A percentile compares a stretch with the other conserved stretches of the same genome.
phyloP scores from a whole-genome alignment of 495 filamentous ascomycete species.

The Astrocystis sublimbata region DNA sequence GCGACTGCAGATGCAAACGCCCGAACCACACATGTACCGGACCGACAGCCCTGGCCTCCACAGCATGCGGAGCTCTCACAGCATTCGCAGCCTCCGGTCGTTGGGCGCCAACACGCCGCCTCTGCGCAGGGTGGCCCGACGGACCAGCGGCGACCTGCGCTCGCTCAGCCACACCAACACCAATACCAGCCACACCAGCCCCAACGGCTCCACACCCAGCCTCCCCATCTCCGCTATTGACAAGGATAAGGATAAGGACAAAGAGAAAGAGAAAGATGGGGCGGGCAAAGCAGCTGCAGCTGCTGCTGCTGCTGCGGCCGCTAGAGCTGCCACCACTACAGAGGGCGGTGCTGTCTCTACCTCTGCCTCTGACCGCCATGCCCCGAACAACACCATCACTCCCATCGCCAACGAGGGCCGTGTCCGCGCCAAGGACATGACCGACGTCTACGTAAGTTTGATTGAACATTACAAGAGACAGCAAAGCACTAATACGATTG shows the following conservation, averaged over 20 bases:
- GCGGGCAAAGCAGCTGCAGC: too few relatives aligned
- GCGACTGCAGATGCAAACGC: constrained; percentile 57
- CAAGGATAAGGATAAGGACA: not conserved
- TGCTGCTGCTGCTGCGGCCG: too few relatives aligned
- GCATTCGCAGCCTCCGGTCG: constrained; percentile 22
- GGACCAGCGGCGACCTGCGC: constrained; percentile 77
- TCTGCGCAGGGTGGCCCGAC: constrained; percentile 70
- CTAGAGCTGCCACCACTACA: not conserved
- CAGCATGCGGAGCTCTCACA: constrained; percentile 41
- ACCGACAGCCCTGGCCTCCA: constrained; percentile 61
- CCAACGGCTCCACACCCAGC: constrained; percentile 19
- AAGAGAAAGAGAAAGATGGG: not conserved
- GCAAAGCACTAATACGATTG: too few relatives aligned
- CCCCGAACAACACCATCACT: constrained; percentile 55
- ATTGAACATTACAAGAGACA: too few relatives aligned
- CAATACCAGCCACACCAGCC: constrained; percentile 13
- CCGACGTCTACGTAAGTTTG: constrained; percentile 87
- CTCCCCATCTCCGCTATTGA: constrained; percentile 17
- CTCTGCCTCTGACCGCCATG: constrained; percentile 37
- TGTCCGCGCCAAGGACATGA: constrained; percentile 78
- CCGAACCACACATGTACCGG: constrained; percentile 54
- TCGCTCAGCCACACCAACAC: constrained; percentile 60
- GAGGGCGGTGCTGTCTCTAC: not conserved
- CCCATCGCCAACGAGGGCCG: constrained; percentile 85
- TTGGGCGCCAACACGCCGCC: constrained; percentile 56